phyloP scores from a whole-genome alignment of 1,284 basidiomycete species.

The Cutaneotrichosporon sp. region DNA sequence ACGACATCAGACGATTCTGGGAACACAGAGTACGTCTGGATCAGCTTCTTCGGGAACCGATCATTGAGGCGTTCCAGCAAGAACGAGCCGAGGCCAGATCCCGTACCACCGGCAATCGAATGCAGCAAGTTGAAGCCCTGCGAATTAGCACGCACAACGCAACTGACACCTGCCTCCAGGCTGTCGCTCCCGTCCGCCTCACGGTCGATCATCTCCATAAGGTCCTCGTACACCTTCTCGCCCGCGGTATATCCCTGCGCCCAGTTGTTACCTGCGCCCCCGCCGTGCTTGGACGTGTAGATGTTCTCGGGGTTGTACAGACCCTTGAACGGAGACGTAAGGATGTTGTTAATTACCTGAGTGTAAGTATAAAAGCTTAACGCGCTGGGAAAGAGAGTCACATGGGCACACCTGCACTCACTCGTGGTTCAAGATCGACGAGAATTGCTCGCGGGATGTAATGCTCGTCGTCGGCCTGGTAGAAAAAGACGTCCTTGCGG shows the following conservation, averaged over 20 bases:
- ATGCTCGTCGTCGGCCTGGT: slow-evolving; percentile 99
- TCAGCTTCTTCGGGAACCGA: slow-evolving; percentile 97
- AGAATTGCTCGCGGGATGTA: slow-evolving; percentile 96
- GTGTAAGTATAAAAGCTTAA: no score
- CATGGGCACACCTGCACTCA: slow-evolving; percentile 47
- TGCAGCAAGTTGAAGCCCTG: slow-evolving; percentile 99
- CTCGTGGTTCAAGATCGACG: slow-evolving; percentile 95
- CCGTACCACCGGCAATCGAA: slow-evolving; percentile 97
- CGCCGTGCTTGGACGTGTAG: slow-evolving; percentile 88
- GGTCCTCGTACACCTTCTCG: slow-evolving; percentile 88
- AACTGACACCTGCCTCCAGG: slow-evolving; percentile 64
- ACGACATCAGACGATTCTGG: slow-evolving; percentile 92
- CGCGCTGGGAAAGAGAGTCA: no score
- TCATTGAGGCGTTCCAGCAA: slow-evolving; percentile 93
- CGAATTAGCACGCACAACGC: background rate
- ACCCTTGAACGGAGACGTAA: slow-evolving; percentile 83
- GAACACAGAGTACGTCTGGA: slow-evolving; percentile 99
- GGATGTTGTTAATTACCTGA: slow-evolving; percentile 93
- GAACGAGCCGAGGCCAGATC: slow-evolving; percentile 95
- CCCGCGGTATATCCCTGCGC: slow-evolving; percentile 88
- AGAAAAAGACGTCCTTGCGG: slow-evolving; percentile 99
- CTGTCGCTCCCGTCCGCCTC: slow-evolving; percentile 98
- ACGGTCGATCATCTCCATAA: slow-evolving; percentile 98
- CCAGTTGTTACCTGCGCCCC: slow-evolving; percentile 99
- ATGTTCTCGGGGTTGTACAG: slow-evolving; percentile 99